A percentile compares a stretch with the other conserved stretches of the same genome.
These are phyloP conservation scores for Neurospora discreta DNA, from an alignment of 495 filamentous ascomycete genomes.

Conservation along the genomic window DNA sequence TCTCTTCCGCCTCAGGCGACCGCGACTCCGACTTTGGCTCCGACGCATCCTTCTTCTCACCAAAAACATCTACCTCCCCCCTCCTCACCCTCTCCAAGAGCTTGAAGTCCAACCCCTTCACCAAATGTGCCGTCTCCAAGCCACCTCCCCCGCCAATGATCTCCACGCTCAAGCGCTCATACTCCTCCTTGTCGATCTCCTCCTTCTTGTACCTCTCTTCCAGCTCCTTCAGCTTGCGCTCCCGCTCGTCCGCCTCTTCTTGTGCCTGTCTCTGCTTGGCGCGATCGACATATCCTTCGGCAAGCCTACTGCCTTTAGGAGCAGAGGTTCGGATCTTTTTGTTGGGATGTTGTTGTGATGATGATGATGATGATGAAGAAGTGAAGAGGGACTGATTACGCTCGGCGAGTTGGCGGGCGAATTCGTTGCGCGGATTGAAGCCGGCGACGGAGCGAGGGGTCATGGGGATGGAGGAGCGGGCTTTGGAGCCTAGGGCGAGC, in stretches of 20 bases:
- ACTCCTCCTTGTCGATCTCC: slow-evolving; percentile 65
- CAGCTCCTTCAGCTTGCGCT: slow-evolving; percentile 56
- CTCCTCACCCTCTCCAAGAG: slow-evolving; percentile 61
- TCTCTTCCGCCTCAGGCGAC: slow-evolving; percentile 13
- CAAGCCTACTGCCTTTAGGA: slow-evolving; percentile 74
- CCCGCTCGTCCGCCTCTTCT: slow-evolving; percentile 53
- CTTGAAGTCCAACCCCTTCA: slow-evolving; percentile 84
- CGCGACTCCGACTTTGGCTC: slow-evolving; percentile 7
- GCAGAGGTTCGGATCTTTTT: slow-evolving; percentile 67
- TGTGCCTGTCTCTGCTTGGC: slow-evolving; percentile 40
- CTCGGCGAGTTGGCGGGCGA: slow-evolving; percentile 78
- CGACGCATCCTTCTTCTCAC: slow-evolving; percentile 6
- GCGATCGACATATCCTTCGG: slow-evolving; percentile 79
- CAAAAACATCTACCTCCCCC: slow-evolving; percentile 57
- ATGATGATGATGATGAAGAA: slow-evolving; percentile 7
- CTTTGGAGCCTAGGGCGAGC: slow-evolving; percentile 48
- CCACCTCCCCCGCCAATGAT: slow-evolving; percentile 65
- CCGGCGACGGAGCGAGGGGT: slow-evolving; percentile 64
- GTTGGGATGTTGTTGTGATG: slow-evolving; percentile 38
- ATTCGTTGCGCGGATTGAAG: slow-evolving; percentile 43
- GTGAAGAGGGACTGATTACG: slow-evolving; percentile 39
- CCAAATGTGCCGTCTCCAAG: slow-evolving; percentile 64
- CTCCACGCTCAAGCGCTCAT: slow-evolving; percentile 58
- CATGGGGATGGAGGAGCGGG: slow-evolving; percentile 74
- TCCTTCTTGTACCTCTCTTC: slow-evolving; percentile 74